Base-by-base conservation (phyloP, 225 moss, liverwort and hornwort species). In the Antitrichia curtipendula region DNA sequence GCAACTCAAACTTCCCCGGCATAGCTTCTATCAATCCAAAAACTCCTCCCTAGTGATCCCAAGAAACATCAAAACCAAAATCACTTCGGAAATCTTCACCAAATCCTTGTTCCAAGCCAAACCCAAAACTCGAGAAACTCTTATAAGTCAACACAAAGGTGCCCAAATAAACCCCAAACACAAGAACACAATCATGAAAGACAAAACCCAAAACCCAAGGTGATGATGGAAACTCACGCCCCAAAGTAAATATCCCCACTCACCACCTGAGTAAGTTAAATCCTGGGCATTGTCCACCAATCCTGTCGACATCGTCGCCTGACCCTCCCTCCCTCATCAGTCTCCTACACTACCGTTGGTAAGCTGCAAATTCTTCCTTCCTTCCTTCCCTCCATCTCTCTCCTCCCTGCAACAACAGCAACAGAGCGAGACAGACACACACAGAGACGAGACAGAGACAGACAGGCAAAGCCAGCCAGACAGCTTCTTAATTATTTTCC, bases 401-500 rank as follows among this genome's bases (percentile, higher is more conserved):
- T 13, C 53, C 45, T 13, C 53, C 45, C 86, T 86, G 86, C 86
- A 34, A 50, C 84, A 59, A 8, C 82, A 27, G 61, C 54, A 54
- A 24, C 77, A 86, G 78, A 22, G 32, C 31, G 78, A 71, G 24
- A 41, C 54, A 78, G 86, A 27, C 27, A 21, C 27, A 84, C 59
- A 19, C 65, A 53, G 65, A 50, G 21, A 15, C n/a, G 6, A 78
- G 28, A 41, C 58, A 79, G 41, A 43, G 80, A 17, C 85, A 75
- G 85, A 50, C 76, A 76, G 72, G 41, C 73, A 84, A 45, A 22
- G 75, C 75, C 76, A 62, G 63, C 4, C 65, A 77, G 77, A 40
- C 78, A 66, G 65, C 66, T 34, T 78, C 86, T 66, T 86, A 78
- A 86, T 86, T 86, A 86, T 86, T 86, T 57, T 27, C 66, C 86